Evolutionary conservation across 2,329 filamentous ascomycete species (phyloP).

Genomic region (Epichloe gansuensis): DNA sequence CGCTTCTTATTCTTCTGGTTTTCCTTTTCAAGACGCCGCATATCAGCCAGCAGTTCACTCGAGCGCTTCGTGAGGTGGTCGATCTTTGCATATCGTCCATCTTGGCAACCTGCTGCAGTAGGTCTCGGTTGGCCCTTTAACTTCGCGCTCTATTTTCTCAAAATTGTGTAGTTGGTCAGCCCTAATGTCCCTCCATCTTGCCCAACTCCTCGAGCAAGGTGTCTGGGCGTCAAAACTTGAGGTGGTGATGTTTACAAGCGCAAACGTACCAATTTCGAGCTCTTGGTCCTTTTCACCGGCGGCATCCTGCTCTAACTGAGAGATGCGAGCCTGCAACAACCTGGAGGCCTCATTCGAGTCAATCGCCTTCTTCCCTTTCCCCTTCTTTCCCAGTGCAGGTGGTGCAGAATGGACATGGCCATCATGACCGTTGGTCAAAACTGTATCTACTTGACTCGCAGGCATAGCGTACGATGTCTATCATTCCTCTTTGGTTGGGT

Average conservation of each 20-base stretch:
- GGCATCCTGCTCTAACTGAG: conserved; percentile 85
- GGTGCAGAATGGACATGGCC: conserved; percentile 25
- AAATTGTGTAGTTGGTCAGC: conserved; percentile 1
- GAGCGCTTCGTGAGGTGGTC: conserved; percentile 85
- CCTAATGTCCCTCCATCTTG: background rate
- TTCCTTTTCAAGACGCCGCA: conserved; percentile 91
- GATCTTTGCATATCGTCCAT: conserved; percentile 83
- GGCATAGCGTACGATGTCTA: conserved; percentile 22
- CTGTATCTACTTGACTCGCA: conserved; percentile 28
- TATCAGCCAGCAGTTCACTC: conserved; percentile 80
- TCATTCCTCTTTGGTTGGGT: conserved; percentile 6
- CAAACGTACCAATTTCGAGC: conserved; percentile 69
- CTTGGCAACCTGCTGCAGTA: conserved; percentile 78
- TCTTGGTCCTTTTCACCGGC: conserved; percentile 93
- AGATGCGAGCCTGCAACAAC: conserved; percentile 83
- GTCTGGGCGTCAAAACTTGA: background rate
- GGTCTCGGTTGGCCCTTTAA: conserved; percentile 88
- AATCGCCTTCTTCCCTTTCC: conserved; percentile 70
- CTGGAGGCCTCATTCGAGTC: conserved; percentile 87
- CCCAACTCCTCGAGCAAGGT: background rate
- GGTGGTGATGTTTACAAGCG: background rate
- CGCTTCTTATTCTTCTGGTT: conserved; percentile 94
- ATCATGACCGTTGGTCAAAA: conserved; percentile 30
- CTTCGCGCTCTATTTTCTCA: conserved; percentile 61
- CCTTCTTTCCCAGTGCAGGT: conserved; percentile 52